These are phyloP conservation scores for Hansfordia pulvinata DNA, from an alignment of 2,329 filamentous ascomycete species.

Conservation along the genomic window DNA sequence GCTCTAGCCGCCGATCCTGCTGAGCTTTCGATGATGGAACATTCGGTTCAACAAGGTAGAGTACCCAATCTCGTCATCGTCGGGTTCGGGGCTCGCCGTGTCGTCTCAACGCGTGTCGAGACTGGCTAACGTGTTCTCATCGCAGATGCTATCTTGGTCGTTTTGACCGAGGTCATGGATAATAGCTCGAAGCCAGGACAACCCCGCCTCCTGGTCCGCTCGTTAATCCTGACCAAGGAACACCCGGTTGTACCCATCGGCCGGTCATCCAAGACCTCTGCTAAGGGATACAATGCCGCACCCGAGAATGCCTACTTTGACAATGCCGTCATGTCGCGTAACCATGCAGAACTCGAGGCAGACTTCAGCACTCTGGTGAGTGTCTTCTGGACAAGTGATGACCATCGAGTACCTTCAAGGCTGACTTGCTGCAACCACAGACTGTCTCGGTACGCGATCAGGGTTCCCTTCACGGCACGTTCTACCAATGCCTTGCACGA, in stretches of 20 bases:
- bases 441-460: slow-evolving; percentile 29
- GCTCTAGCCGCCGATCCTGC: no score
- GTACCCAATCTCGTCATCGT: background rate
- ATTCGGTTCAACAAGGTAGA: background rate
- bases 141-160: background rate
- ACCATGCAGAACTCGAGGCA: slow-evolving; percentile 44
- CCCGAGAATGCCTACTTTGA: slow-evolving; percentile 52
- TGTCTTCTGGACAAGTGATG: background rate
- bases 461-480: slow-evolving; percentile 40
- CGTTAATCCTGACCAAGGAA: slow-evolving; percentile 14
- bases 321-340: slow-evolving; percentile 57
- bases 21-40: background rate
- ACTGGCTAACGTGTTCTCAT: background rate
- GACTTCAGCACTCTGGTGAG: slow-evolving; percentile 30
- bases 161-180: slow-evolving; percentile 9
- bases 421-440: slow-evolving; percentile 20
- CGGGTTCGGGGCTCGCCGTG: background rate
- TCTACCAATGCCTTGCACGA: slow-evolving; percentile 19
- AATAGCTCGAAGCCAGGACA: slow-evolving; percentile 6
- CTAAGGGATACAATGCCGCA: slow-evolving; percentile 25
- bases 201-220: slow-evolving; percentile 9
- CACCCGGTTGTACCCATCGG: slow-evolving; percentile 20
- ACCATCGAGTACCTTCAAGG: background rate
- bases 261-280: slow-evolving; percentile 28
- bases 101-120: background rate